Evolutionary conservation across 2,329 filamentous ascomycete genomes (phyloP), one percentile per base, ranked within the genome.

Genomic region (Botrytis galanthina): DNA sequence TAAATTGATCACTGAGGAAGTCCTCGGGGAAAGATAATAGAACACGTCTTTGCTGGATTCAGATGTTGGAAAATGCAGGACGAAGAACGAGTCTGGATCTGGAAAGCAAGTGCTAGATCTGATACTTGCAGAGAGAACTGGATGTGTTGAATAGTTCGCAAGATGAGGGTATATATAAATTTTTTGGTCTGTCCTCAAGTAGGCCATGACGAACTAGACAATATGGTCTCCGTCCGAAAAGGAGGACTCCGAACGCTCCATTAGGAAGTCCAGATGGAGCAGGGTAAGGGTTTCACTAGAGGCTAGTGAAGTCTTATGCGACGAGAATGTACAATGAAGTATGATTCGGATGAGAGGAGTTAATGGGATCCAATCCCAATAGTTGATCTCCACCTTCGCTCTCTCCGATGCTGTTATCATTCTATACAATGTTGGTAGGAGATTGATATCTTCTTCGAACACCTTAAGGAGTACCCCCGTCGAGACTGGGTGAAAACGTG

Each of bases 151-250:
- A 39, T 51, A 51, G 22, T 22, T 6, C 32, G 16, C 5, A 35
- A 29, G 12, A 67, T 67, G 35, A 16, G 46, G 39, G 35, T 67
- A 67, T 54, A 67, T 67, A 67, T 67, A 67, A 54, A n/a, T 2
- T 29, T 54, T 54, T n/a, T 9, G 18, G 14, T 20, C 44, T 37
- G 14, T 39, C 8, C 10, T 51, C 32, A 20, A 37, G 6, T 12
- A 67, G 44, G 7, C 18, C 46, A 67, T 67, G 44, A 35, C 20
- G 20, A 48, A 66, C 4, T 16, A 48, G 37, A 44, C 26, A 6
- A 63, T 29, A 29, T 51, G 5, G 5, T 18, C n/a, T 29, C 29
- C 26, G 16, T 18, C 63, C 32, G 16, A 66, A 48, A 29, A n/a
- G 35, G 46, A 20, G 64, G 37, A 67, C 46, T 54, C 46, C 64